These are phyloP conservation scores for Fusarium sp. DNA, from an alignment of 2,329 filamentous ascomycete genomes.

Conservation along the genomic window DNA sequence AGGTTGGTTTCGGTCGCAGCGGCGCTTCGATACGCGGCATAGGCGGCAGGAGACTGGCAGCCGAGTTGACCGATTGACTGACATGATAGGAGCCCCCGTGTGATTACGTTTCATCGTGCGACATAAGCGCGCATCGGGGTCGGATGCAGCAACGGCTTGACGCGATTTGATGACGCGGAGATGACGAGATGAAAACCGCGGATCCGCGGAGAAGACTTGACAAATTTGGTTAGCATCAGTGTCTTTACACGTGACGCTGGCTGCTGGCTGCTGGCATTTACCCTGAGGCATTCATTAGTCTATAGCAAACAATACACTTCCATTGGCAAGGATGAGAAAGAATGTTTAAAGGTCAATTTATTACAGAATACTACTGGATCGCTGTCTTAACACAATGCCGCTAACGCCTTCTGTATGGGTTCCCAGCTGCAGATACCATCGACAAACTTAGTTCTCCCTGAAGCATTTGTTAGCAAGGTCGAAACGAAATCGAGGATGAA, in stretches of 20 bases:
- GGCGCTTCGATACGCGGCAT: slow-evolving; percentile 4
- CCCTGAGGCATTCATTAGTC: background rate
- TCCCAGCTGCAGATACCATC: too few relatives aligned
- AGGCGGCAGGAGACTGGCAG: background rate
- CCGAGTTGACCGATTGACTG: background rate
- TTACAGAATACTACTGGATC: too few relatives aligned
- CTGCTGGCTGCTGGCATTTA: fast-evolving
- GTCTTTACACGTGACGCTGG: background rate
- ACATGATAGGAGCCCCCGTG: background rate
- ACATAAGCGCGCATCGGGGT: too few relatives aligned
- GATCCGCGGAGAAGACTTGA: background rate
- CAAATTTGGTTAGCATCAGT: background rate
- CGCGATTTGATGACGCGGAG: background rate
- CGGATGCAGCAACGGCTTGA: background rate
- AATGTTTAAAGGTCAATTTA: too few relatives aligned
- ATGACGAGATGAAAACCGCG: background rate
- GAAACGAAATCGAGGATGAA: fast-evolving
- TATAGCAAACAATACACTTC: background rate
- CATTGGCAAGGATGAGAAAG: too few relatives aligned
- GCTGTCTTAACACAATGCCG: too few relatives aligned
- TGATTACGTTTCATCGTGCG: background rate
- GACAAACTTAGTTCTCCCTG: background rate
- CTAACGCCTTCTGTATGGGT: too few relatives aligned
- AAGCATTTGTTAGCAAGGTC: fast-evolving
- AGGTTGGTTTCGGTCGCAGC: slow-evolving; percentile 10